A percentile compares a stretch with the other conserved stretches of the same genome.
phyloP scores from a whole-genome alignment of 495 filamentous ascomycete genomes.

The Neurospora tetrasperma region DNA sequence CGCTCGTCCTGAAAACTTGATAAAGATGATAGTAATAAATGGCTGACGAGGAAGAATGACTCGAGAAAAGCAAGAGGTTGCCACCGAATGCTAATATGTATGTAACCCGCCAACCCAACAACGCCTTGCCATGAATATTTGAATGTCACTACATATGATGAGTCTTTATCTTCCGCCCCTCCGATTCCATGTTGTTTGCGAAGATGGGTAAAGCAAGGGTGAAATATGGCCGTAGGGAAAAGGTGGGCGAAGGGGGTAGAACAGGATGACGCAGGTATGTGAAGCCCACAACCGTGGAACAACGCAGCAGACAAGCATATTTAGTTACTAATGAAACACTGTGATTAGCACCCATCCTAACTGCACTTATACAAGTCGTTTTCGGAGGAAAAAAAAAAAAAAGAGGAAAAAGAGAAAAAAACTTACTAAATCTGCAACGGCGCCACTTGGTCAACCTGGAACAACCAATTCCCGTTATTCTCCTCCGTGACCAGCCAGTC shows the following conservation, averaged over 20 bases:
- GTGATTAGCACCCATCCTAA: neutral
- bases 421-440: constrained; percentile 97
- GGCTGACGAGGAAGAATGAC: neutral
- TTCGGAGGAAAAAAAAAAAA: constrained; percentile 3
- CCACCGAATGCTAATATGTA: neutral
- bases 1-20: neutral
- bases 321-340: neutral
- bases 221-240: neutral
- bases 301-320: neutral
- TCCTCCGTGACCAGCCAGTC: constrained; percentile 91
- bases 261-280: neutral
- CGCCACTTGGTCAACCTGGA: constrained; percentile 89
- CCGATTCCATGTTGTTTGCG: neutral
- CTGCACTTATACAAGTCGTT: too few species aligned
- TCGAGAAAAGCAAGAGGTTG: neutral
- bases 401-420: constrained; percentile 5
- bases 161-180: neutral
- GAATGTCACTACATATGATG: neutral
- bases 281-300: neutral
- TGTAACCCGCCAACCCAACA: neutral
- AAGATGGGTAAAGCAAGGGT: neutral
- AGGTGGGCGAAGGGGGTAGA: neutral
- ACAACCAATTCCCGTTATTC: constrained; percentile 89
- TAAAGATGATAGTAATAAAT: neutral
- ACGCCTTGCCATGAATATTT: neutral